Evolutionary conservation across 352 stramenopile genomes (phyloP).

Genomic region (Halophytophthora batemanensis): DNA sequence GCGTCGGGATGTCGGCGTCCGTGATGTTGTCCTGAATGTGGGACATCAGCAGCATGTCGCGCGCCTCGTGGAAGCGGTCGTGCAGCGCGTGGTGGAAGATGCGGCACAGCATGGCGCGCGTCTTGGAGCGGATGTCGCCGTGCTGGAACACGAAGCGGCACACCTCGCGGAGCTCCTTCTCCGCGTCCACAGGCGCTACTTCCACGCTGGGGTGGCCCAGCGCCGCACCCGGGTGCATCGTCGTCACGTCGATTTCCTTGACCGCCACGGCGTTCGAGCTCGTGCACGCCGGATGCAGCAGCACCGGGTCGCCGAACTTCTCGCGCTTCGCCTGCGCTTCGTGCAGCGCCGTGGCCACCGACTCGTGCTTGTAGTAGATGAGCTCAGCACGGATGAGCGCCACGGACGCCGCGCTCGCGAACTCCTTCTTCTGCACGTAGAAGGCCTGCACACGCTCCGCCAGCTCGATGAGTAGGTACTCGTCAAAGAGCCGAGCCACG

Average conservation of each 20-base stretch:
- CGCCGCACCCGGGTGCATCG: slow-evolving; percentile 71
- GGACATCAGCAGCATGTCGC: slow-evolving; percentile 98
- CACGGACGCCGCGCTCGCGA: slow-evolving; percentile 79
- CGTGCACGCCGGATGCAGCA: slow-evolving; percentile 88
- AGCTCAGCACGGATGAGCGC: slow-evolving; percentile 93
- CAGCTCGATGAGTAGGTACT: slow-evolving; percentile 88
- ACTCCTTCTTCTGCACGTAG: slow-evolving; percentile 81
- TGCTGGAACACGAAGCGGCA: slow-evolving; percentile 94
- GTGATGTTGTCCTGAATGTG: slow-evolving; percentile 97
- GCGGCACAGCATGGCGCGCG: slow-evolving; percentile 97
- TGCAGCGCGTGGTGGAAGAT: slow-evolving; percentile 98
- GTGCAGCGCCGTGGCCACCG: slow-evolving; percentile 80
- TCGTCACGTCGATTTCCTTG: slow-evolving; percentile 53
- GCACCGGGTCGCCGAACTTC: slow-evolving; percentile 80
- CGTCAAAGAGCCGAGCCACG: slow-evolving; percentile 91
- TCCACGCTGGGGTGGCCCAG: slow-evolving; percentile 71
- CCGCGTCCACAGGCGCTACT: slow-evolving; percentile 51
- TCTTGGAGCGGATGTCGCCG: slow-evolving; percentile 91
- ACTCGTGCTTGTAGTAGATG: slow-evolving; percentile 97
- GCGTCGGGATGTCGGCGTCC: slow-evolving; percentile 90
- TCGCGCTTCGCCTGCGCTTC: slow-evolving; percentile 78
- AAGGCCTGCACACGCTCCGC: slow-evolving; percentile 89
- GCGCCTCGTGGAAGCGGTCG: slow-evolving; percentile 98
- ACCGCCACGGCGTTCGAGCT: slow-evolving; percentile 39
- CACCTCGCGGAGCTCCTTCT: slow-evolving; percentile 86